Percentiles rank a stretch among this genome's conserved stretches.
These are phyloP conservation scores for Penicillium odoratum DNA, from an alignment of 495 filamentous ascomycete species.

Conservation along the genomic window DNA sequence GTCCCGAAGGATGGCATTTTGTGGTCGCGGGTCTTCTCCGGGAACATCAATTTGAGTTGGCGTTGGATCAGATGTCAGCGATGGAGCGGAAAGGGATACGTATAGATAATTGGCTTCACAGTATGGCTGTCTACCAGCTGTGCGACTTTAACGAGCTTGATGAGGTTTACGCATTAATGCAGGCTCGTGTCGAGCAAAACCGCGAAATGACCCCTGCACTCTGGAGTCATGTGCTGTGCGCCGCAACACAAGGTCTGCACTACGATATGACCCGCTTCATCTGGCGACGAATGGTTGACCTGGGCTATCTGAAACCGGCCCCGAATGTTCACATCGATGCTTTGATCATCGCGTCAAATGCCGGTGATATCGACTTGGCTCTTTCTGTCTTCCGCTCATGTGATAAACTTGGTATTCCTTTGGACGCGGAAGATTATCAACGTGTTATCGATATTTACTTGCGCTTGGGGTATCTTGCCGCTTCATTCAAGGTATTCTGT, in stretches of 20 bases:
- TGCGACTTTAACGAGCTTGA: constrained; percentile 70
- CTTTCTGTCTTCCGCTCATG: constrained; percentile 41
- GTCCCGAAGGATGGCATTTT: constrained; percentile 61
- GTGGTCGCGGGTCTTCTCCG: constrained; percentile 73
- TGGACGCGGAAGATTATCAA: constrained; percentile 72
- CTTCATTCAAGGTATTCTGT: constrained; percentile 61
- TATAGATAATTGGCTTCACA: constrained; percentile 70
- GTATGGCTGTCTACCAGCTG: constrained; percentile 69
- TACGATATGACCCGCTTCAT: constrained; percentile 59
- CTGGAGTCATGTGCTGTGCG: constrained; percentile 72
- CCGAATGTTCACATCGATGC: constrained; percentile 63
- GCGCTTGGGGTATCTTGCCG: constrained; percentile 50
- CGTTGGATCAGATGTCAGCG: constrained; percentile 67
- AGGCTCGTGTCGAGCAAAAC: constrained; percentile 49
- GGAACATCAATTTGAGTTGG: constrained; percentile 80
- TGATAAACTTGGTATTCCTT: constrained; percentile 45
- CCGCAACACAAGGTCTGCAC: constrained; percentile 55
- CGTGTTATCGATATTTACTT: constrained; percentile 67
- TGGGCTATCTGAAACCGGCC: constrained; percentile 62
- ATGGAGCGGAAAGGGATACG: constrained; percentile 58
- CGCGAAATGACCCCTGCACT: constrained; percentile 47
- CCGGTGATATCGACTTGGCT: constrained; percentile 62
- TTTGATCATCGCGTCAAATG: constrained; percentile 65
- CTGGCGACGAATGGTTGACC: constrained; percentile 60
- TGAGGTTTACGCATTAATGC: constrained; percentile 67